Base-by-base conservation (phyloP, 257 asterid species). In the Cordia subcordata region DNA sequence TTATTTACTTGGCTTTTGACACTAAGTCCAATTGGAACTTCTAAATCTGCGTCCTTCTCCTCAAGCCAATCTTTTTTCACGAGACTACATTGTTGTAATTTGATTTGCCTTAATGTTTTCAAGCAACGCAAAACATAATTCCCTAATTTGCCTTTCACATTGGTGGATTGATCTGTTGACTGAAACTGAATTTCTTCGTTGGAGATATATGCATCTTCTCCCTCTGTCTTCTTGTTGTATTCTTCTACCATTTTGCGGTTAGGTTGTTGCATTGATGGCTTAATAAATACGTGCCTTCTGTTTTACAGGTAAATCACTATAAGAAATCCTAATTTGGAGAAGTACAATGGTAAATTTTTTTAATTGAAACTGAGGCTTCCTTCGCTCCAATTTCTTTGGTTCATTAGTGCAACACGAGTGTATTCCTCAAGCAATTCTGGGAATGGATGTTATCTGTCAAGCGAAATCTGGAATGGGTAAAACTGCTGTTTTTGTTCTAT, bases 391-490 rank as follows among this genome's bases (percentile, higher is more conserved):
- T 84, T 82, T 86, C 74, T 85, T 81, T 87, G 87, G 88, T 80
- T 85, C 90, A 72, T 62, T 85, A 90, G 97, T 90, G 72, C 97
- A 90, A 90, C 97, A 90, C 10, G 97, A 90, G 81, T 87, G 97
- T 63, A 90, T 90, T 50, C 97, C 97, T 54, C 97, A 90, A 87
- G 97, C 97, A 22, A 90, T 81, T 68, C 61, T 90, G 84, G 97
- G 96, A 53, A 85, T 90, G 96, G 97, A 90, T 73, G 96, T 90
- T 67, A 85, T 90, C 62, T 90, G 97, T 76, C 96, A 87, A 83
- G 97, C 97, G 8, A 90, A 90, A 68, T 90, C 97, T 61, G 97
- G 96, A 58, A 87, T 90, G 97, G 97, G 97, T 56, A 90, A 90
- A 62, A 90, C 96, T 52, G 96, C 97, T 59, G 96, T 90, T 38